These are phyloP conservation scores for Ambrosia trifida DNA, from an alignment of 129 eudicot genomes.

Conservation along the genomic window DNA sequence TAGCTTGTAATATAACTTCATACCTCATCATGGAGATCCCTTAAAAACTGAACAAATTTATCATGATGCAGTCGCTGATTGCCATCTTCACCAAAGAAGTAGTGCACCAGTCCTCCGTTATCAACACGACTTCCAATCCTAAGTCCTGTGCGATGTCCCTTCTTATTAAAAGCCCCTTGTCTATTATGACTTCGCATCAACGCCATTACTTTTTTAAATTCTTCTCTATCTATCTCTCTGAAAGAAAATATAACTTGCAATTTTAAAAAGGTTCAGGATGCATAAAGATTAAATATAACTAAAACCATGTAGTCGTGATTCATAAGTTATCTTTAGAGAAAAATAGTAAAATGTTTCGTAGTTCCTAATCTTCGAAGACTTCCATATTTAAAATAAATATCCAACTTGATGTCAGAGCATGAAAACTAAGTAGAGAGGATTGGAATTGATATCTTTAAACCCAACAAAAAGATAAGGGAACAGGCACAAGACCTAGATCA, in stretches of 20 bases:
- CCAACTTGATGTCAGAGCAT: not conserved
- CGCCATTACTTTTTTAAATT: constrained; percentile 81
- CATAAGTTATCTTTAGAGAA: not conserved
- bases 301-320: not conserved
- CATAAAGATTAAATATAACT: not conserved
- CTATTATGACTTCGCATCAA: constrained; percentile 80
- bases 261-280: not conserved
- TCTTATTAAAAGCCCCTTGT: constrained; percentile 65
- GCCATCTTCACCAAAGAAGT: constrained; percentile 82
- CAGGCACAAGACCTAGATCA: not conserved
- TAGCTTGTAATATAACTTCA: constrained; percentile 9
- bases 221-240: constrained; percentile 72
- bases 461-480: not conserved
- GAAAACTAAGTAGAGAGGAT: not conserved
- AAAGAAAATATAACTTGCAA: not conserved
- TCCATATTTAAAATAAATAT: not conserved
- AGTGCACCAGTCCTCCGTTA: constrained; percentile 70
- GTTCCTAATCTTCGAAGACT: not conserved
- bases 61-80: constrained; percentile 47
- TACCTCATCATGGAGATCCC: constrained; percentile 75
- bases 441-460: not conserved
- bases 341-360: not conserved
- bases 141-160: constrained; percentile 64
- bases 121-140: constrained; percentile 51
- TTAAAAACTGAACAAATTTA: constrained; percentile 62